These are phyloP conservation scores for Whalleya microplaca DNA, from an alignment of 2,329 filamentous ascomycete genomes.

Conservation along the genomic window DNA sequence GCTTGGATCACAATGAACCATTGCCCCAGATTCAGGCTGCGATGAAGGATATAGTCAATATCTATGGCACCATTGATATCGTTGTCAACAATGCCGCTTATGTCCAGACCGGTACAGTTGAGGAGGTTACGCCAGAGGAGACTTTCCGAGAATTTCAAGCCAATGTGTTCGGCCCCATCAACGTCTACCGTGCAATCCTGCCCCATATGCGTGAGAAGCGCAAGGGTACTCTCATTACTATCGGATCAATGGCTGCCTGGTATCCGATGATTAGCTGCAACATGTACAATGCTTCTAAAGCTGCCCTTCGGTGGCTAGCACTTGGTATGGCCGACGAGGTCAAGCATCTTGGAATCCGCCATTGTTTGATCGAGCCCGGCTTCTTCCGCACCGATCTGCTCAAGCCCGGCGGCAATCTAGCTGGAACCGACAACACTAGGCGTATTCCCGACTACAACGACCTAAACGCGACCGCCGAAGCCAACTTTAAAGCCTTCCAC, in stretches of 20 bases:
- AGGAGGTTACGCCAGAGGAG: slow-evolving; percentile 39
- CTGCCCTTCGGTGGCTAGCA: slow-evolving; percentile 33
- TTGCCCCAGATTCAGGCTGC: slow-evolving; percentile 40
- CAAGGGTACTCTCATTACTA: slow-evolving; percentile 41
- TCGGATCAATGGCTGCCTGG: slow-evolving; percentile 41
- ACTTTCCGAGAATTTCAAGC: slow-evolving; percentile 36
- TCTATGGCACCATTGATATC: slow-evolving; percentile 46
- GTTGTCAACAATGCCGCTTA: slow-evolving; percentile 53
- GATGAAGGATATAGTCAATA: slow-evolving; percentile 42
- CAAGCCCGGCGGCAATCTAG: slow-evolving; percentile 21
- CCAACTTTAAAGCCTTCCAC: slow-evolving; percentile 15
- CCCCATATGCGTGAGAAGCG: slow-evolving; percentile 40
- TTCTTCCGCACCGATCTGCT: slow-evolving; percentile 40
- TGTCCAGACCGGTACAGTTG: slow-evolving; percentile 46
- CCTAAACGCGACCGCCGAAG: slow-evolving; percentile 12
- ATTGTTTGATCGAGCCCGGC: slow-evolving; percentile 42
- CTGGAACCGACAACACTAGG: neutral
- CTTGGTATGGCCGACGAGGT: slow-evolving; percentile 36
- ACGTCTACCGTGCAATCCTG: slow-evolving; percentile 40
- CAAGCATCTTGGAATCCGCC: slow-evolving; percentile 38
- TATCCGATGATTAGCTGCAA: slow-evolving; percentile 30
- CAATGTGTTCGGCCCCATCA: slow-evolving; percentile 43
- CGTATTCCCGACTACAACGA: slow-evolving; percentile 21
- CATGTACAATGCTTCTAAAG: slow-evolving; percentile 43
- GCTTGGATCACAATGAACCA: slow-evolving; percentile 46